These are phyloP conservation scores for Pyrus betulifolia DNA, from an alignment of 306 rosid species.

Conservation along the genomic window DNA sequence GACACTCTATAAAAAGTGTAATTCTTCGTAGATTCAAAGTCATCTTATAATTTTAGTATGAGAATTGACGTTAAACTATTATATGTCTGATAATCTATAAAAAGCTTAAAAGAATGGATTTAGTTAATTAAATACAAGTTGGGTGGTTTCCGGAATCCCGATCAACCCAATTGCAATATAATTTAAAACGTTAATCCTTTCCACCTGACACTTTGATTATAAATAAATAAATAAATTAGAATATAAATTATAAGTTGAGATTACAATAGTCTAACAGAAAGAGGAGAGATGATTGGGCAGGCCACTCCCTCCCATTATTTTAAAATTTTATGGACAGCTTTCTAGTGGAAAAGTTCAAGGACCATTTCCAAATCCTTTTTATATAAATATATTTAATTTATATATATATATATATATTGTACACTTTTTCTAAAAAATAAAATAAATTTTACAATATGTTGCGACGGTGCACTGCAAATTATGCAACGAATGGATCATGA, in stretches of 20 bases:
- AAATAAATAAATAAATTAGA: neutral
- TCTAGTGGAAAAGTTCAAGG: neutral
- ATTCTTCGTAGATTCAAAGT: no score
- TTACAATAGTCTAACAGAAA: neutral
- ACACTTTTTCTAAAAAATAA: neutral
- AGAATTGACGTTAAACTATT: no score
- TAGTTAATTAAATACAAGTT: constrained; percentile 26
- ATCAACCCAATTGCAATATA: constrained; percentile 22
- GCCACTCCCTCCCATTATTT: neutral
- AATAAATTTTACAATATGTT: no score
- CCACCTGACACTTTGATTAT: neutral
- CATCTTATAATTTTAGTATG: accelerated
- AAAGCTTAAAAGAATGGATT: no score
- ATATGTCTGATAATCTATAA: accelerated
- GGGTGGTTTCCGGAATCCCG: constrained; percentile 29
- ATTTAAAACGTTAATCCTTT: constrained; percentile 3
- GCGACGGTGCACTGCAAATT: no score
- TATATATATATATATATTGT: neutral
- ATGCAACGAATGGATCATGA: neutral
- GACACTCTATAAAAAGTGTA: no score
- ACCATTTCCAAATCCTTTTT: neutral
- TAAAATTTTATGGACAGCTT: neutral
- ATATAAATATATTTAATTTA: neutral
- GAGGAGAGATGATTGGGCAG: neutral
- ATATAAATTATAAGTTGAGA: neutral